Conservation (phyloP, 768 basidiomycete species). For the Hebeloma cylindrosporum region DNA sequence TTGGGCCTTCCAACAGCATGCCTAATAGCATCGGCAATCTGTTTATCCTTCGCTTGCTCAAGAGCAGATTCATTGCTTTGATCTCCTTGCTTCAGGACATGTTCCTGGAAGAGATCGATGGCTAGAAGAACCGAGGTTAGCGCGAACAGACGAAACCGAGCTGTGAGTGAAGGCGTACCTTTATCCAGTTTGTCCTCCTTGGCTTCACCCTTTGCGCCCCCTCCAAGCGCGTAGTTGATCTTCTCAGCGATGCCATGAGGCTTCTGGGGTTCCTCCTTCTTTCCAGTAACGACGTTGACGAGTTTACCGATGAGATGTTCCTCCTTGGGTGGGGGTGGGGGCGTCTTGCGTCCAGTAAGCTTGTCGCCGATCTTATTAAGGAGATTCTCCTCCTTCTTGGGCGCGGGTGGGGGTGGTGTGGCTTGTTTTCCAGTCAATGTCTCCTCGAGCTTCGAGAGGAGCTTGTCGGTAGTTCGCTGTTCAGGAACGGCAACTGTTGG, state of each 20-base stretch:
- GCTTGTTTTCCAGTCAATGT: neutral
- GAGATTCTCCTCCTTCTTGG: constrained; percentile 11
- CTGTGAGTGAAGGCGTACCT: constrained; percentile 11
- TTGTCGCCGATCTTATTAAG: constrained; percentile 12
- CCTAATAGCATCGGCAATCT: constrained; percentile 32
- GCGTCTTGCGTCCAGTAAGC: constrained; percentile 5
- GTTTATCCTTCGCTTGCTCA: constrained; percentile 36
- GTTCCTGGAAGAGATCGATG: constrained; percentile 27
- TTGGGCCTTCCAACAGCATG: constrained; percentile 9
- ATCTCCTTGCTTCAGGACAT: constrained; percentile 28
- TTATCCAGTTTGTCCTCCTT: constrained; percentile 23
- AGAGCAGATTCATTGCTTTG: constrained; percentile 35
- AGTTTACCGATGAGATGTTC: constrained; percentile 12
- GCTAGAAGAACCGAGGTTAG: constrained; percentile 12
- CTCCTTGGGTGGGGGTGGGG: constrained; percentile 1
- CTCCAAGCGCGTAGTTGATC: constrained; percentile 19
- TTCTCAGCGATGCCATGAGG: constrained; percentile 13
- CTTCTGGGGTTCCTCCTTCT: constrained; percentile 6
- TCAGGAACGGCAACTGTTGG: neutral
- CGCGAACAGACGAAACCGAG: neutral
- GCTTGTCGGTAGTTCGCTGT: constrained; percentile 1
- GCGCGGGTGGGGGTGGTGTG: constrained; percentile 1
- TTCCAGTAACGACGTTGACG: constrained; percentile 6
- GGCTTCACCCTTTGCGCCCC: constrained; percentile 19
- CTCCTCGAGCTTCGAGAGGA: constrained; percentile 11